Base-by-base conservation (phyloP, 2,329 filamentous ascomycete species). In the Microdochium trichocladiopsis region DNA sequence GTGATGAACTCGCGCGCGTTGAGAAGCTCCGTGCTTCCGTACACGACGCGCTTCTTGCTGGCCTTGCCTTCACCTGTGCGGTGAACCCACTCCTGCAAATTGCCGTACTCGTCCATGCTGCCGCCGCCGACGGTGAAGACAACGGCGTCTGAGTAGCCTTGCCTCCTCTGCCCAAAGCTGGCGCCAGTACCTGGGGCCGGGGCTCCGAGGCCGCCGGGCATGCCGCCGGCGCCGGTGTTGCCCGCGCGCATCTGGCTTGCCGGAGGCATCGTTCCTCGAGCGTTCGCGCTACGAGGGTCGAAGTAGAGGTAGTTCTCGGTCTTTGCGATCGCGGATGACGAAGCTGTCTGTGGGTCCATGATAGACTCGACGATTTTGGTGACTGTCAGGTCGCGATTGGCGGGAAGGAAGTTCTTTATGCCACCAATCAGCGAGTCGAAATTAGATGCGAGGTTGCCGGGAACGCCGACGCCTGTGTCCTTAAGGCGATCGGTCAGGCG, bases 81-180 rank as follows among this genome's bases (percentile, higher is more conserved):
- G 67, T 83, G 84, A 4, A 93, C 90, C 94, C 94, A 99, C 65
- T 97, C 94, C 66, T 96, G 90, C 66, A 99, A 68, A 69, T 99
- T 99, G 21, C 92, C 93, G 66, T 97, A 99, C 68, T 99, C 94
- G 61, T 99, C 94, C 89, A 99, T 97, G 66, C 91, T 96, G 43
- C 94, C 94, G 48, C 95, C 94, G 3, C 94, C 94, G 2, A 95
- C 90, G 0, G 90, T 93, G 65, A 96, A 96, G n/a, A 96, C 90
- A 51, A 96, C 86, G 1, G 90, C 89, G 63, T 96, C 92, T 49
- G 83, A 88, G 69, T 93, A 96, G 0, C 90, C 91, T 63, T 96
- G 92, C 51, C 93, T 77, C 55, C 91, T 76, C 70, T 97, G 93
- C 1, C 93, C 94, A 68, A 97, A 97, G 52, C 84, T 95, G 6